phyloP scores from a whole-genome alignment of 148 eudicot genomes.

The Rhododendron mucronatum region DNA sequence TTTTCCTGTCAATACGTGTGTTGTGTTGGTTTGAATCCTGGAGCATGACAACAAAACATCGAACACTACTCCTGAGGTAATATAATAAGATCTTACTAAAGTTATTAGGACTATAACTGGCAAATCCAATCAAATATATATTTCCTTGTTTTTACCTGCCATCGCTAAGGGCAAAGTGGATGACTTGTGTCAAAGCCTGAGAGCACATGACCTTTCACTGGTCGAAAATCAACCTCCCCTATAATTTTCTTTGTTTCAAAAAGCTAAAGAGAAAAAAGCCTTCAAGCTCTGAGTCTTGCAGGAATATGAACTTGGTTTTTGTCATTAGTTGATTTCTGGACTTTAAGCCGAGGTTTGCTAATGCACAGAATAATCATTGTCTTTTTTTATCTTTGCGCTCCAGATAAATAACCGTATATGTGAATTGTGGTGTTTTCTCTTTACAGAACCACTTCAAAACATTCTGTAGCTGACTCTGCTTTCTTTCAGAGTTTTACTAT shows the following conservation, averaged over 20 bases:
- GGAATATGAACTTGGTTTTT: neutral
- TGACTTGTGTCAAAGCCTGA: neutral
- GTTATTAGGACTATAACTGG: neutral
- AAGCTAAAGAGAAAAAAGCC: neutral
- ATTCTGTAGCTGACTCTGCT: neutral
- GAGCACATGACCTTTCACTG: neutral
- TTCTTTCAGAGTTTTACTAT: neutral
- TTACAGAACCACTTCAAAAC: neutral
- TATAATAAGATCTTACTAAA: neutral
- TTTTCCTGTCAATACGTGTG: neutral
- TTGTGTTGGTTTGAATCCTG: neutral
- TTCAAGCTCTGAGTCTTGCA: neutral
- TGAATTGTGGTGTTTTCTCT: neutral
- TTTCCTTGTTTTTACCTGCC: neutral
- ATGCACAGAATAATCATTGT: too few species aligned
- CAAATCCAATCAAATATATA: neutral
- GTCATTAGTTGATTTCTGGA: neutral
- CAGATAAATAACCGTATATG: neutral
- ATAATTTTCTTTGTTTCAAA: neutral
- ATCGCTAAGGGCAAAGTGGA: neutral
- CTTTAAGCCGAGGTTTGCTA: neutral
- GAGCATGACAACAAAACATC: neutral
- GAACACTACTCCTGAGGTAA: neutral
- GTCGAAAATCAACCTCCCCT: neutral
- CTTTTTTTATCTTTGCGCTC: neutral